Base-by-base conservation (phyloP, 768 basidiomycete species). In the Mycena belliarum region DNA sequence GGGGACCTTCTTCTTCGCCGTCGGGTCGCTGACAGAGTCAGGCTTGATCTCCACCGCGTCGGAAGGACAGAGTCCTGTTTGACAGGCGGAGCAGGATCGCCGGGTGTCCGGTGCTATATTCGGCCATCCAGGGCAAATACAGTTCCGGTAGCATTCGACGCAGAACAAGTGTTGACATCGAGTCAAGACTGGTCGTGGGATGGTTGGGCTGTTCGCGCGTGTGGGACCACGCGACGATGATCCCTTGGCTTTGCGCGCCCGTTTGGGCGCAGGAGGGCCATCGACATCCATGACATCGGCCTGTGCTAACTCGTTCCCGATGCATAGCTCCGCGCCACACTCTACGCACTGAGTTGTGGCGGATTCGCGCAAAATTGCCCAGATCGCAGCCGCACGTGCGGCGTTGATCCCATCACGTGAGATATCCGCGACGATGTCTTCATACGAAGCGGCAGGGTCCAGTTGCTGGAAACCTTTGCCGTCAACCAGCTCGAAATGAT, bases 161-260 rank as follows among this genome's bases (percentile, higher is more conserved):
- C 97, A 99, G 72, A 91, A 98, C 28, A 98, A 79, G 71, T 99
- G 97, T 66, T 94, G 91, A 70, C 97, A 99, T 60, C 89, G 85
- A 14, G 97, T 97, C 68, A 99, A 73, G 50, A 98, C 75, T 0
- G 88, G 84, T 24, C 82, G 84, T 3, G 82, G 80, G 3, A 72
- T 73, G 46, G 79, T 76, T 4, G 91, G 91, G 65, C 90, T 92
- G 62, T 75, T 89, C 37, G 88, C 84, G 29, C 91, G 83, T 38
- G 92, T 92, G 1, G 87, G 79, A 1, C 76, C 77, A n/a, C 90
- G 85, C 41, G 90, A 91, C 20, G 76, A 57, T 12, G 73, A 57
- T 16, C 75, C 37, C 68, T 89, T 87, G 24, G 73, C 65, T 68
- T 83, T 80, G 49, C 81, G 73, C 23, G 76, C 73, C 18, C 73